Evolutionary conservation across 2,329 filamentous ascomycete genomes (phyloP), one percentile per base, ranked within the genome.

Genomic region (Colletotrichum limetticola): DNA sequence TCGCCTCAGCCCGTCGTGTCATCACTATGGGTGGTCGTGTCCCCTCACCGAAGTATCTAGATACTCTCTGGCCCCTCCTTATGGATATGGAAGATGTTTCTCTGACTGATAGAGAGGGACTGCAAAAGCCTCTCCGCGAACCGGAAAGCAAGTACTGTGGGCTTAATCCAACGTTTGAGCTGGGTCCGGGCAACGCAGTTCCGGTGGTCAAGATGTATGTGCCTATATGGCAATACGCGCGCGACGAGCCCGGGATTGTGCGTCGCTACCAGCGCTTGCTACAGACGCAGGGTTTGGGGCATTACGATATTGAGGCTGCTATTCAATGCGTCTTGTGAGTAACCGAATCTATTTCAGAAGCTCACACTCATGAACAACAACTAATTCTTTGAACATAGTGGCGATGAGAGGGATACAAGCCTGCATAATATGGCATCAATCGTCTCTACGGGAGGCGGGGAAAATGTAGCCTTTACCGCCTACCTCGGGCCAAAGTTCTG

Each of bases 181-280:
- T 77, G 12, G 63, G 68, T 49, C 72, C 75, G 6, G 71, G 74
- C 1, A 59, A 76, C 9, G 75, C 35, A 16, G 55, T 68, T 1
- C 76, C 76, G 6, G 66, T 71, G 2, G 75, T 75, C 12, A 77
- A 77, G 61, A 61, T 76, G 5, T 77, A 77, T 49, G 72, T 77
- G 0, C 76, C 76, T 12, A 11, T 74, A 19, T 68, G 66, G 1
- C 73, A 77, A 14, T 77, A 68, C 32, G 58, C 66, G 14, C 66
- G 66, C n/a, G 58, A 64, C 8, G 49, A 57, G 30, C 59, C 58
- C 14, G 66, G 66, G 4, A 26, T 68, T 14, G 58, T 64, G 12
- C 35, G 37, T 49, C 59, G 58, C 1, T 63, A 68, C 32, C 24
- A 68, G 52, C 66, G 66, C 59, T 42, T 57, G 30, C 24, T 68